Evolutionary conservation across 768 basidiomycete genomes (phyloP), one percentile per base, ranked within the genome.

Genomic region (Pulveroboletus ravenelii): DNA sequence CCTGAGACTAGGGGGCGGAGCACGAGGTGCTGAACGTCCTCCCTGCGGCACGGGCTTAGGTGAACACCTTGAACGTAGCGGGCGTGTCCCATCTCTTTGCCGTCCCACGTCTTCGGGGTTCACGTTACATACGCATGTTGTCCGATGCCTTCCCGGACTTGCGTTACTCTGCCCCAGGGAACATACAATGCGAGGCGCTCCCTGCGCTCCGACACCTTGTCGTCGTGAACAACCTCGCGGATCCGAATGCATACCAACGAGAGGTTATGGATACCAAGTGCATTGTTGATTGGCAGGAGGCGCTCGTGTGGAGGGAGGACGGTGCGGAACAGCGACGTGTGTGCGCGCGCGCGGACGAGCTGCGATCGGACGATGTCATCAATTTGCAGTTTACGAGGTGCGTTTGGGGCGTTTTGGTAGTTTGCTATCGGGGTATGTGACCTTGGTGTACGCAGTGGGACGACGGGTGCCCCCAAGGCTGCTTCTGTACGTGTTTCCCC

Each of bases 321-420:
- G 63, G 68, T 0, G 56, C 48, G 32, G 81, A 84, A 60, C 64
- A 58, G 23, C 60, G 62, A 32, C 47, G 72, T 17, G 76, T 84
- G 43, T 69, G 70, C 45, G 70, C 76, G n/a, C 68, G 77, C 3
- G 59, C 61, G 34, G 51, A 55, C 17, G 71, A 71, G 3, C 59
- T 84, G 47, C 46, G 74, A 7, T 77, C 79, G 37, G 81, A 88
- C 50, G 89, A 92, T 27, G 74, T 90, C 5, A 82, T 90, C 42
- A 93, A 89, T 60, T 58, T 93, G 50, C 89, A 93, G 61, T 93
- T 91, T 61, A 92, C 89, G 30, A 91, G 88, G 87, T 87, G 53
- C 20, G 58, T 61, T 46, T 29, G 27, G 27, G 25, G 20, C n/a
- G 27, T 27, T 31, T 27, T 10, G 10, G 23, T 12, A 12, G 20